phyloP scores from a whole-genome alignment of 164 flowering plant genomes.

The Magnolia changhungtana region DNA sequence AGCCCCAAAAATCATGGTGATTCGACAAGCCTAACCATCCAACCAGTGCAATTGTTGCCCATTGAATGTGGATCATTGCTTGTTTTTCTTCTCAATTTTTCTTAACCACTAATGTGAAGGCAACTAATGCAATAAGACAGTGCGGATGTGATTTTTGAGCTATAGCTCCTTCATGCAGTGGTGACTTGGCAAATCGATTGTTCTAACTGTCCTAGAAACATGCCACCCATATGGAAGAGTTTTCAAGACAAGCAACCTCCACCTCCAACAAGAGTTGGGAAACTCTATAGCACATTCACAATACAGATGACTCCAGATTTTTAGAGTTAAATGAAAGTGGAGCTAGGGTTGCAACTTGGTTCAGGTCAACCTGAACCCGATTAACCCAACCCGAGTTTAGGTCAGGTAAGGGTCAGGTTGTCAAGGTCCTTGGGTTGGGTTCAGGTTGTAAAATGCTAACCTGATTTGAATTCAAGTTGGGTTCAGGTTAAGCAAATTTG shows the following conservation, averaged over 20 bases:
- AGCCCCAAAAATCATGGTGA: neutral
- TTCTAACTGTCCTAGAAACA: neutral
- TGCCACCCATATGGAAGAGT: neutral
- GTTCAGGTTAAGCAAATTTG: no score
- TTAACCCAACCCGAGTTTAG: no score
- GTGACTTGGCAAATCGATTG: neutral
- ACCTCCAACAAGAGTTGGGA: neutral
- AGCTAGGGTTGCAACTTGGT: no score
- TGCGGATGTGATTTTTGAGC: neutral
- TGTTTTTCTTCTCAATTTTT: neutral
- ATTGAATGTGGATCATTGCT: neutral
- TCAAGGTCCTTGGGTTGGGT: no score
- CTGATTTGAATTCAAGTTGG: no score
- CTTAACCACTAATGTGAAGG: neutral
- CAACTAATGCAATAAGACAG: neutral
- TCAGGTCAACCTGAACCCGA: no score
- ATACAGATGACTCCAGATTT: no score
- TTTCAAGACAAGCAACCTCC: neutral
- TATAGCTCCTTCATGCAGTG: neutral
- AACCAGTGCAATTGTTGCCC: neutral
- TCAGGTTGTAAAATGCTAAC: no score
- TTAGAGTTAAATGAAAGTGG: no score
- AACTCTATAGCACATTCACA: no score
- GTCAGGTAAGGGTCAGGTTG: no score
- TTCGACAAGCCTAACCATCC: neutral